Evolutionary conservation across 768 basidiomycete species (phyloP), one percentile per base, ranked within the genome.

Genomic region (Imleria badia): DNA sequence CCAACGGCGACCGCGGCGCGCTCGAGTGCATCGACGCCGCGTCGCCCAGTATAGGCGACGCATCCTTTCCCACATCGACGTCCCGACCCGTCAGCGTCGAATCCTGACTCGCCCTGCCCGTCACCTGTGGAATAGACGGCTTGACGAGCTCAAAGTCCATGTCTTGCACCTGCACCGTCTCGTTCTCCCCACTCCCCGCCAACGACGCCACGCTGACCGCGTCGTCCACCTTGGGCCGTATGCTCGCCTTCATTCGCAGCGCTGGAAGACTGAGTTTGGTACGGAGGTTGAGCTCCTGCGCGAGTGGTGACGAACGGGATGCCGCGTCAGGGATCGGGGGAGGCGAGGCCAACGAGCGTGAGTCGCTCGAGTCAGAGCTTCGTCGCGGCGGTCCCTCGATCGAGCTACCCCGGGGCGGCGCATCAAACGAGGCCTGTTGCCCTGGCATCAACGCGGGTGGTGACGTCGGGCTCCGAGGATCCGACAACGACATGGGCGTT

Each of bases 81-180:
- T 35, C 77, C 61, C 36, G 70, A 6, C 60, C 26, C 1, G 77
- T 67, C 33, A 75, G 58, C 5, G 62, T 69, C 5, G 83, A 83
- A 46, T 88, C 86, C 50, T 84, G 83, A 61, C 82, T 85, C 12
- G 72, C 68, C 31, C 81, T 73, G 6, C 74, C 72, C 60, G 66
- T 33, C 22, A 77, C 59, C 22, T 73, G 73, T 0, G 80, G 71
- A 12, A 86, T 57, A n/a, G 72, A 76, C 0, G 89, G 90, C 22
- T 81, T 76, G 33, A 92, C 77, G 14, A 91, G 79, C 71, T 91
- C 87, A 59, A 93, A 92, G 60, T 91, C 89, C 77, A 85, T 86
- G 65, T 91, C 86, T 65, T 88, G 75, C 9, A 91, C 86, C 51
- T 92, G 89, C 6, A 91, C 77, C 2, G 81, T 82, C 60, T 87